A percentile compares a stretch with the other conserved stretches of the same genome.
Evolutionary conservation across 768 basidiomycete species (phyloP).

Genomic region (Mycena albidolilacea): DNA sequence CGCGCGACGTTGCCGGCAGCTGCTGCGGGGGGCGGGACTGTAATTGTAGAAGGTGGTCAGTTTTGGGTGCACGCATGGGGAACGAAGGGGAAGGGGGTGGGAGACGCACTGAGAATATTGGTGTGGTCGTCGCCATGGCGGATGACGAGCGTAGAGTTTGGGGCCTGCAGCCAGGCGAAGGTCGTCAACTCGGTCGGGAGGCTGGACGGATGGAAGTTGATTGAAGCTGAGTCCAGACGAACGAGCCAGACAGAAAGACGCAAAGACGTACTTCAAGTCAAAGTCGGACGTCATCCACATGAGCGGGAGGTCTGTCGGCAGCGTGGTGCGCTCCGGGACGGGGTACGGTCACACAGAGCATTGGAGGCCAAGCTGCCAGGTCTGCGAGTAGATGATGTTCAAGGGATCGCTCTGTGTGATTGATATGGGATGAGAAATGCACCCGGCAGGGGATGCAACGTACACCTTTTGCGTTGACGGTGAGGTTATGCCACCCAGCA

Average conservation of each 20-base stretch:
- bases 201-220: background rate
- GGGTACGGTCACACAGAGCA: slow-evolving; percentile 21
- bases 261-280: slow-evolving; percentile 24
- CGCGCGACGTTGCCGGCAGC: background rate
- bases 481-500: background rate
- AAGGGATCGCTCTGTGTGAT: slow-evolving; percentile 15
- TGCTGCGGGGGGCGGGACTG: slow-evolving; percentile 5
- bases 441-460: background rate
- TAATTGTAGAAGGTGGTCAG: too few species aligned
- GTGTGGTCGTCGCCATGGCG: background rate
- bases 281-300: slow-evolving; percentile 32
- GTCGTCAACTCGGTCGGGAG: background rate
- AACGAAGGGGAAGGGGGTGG: background rate
- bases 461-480: background rate
- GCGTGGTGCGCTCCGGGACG: background rate
- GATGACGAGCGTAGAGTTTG: background rate
- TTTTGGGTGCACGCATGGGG: too few species aligned
- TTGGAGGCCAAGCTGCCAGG: slow-evolving; percentile 13
- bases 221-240: too few species aligned
- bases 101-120: background rate
- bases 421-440: background rate
- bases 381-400: slow-evolving; percentile 20
- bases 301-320: slow-evolving; percentile 10
- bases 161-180: background rate
- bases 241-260: background rate